Evolutionary conservation across 208 protist genomes (phyloP), one percentile per base, ranked within the genome.

Genomic region (Crithidia brevicula): DNA sequence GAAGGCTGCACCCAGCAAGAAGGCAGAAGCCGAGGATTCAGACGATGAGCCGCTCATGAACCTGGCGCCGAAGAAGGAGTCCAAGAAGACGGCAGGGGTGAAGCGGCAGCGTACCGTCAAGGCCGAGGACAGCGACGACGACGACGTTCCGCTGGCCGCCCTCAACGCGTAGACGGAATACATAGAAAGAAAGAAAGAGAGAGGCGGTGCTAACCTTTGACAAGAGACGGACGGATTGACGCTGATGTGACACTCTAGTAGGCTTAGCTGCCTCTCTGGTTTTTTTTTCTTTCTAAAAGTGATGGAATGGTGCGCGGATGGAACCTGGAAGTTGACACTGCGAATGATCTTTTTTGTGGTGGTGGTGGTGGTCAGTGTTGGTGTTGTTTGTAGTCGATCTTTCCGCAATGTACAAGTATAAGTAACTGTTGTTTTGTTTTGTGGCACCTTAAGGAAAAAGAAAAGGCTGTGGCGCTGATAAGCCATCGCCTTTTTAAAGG

Each of bases 111-210:
- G 81, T 20, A 57, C 54, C 13, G 56, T 54, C 25, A 82, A 79
- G 47, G 52, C 45, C 23, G 79, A 87, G 51, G 81, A 74, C 38
- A 82, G 72, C 51, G 79, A 82, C 60, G 85, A 92, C 53, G 89
- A 94, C 25, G 86, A 94, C 45, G 64, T 92, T 30, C 85, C 87
- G 2, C 71, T 93, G 16, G 67, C 76, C 50, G 69, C 79, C 20
- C 77, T 93, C 42, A 77, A 16, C 22, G 65, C 42, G 16, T 70
- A 72, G 45, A 46, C 36, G 18, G n/a, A 18, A 20, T 62, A 7
- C 4, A n/a, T 22, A 4, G 28, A n/a, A n/a, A n/a, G n/a, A n/a
- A n/a, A n/a, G n/a, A n/a, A n/a, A n/a, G n/a, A n/a, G 28, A 38
- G 28, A 30, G n/a, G 20, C 23, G 3, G 7, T 40, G 6, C 23